Base-by-base conservation (phyloP, 1,139 yeast species). In the Scheffersomyces segobiensis region DNA sequence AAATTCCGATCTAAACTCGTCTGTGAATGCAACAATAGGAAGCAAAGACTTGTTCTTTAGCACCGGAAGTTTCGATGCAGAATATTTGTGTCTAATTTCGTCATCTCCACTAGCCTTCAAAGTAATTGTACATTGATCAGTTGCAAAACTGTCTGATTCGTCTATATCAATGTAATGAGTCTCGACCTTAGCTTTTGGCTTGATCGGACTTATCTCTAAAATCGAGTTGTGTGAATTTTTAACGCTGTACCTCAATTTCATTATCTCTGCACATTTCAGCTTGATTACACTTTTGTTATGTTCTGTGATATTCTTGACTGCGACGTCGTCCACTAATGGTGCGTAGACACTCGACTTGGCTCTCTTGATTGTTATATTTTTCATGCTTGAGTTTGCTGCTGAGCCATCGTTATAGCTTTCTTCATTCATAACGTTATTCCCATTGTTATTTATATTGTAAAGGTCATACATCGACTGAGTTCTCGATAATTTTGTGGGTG, bases 1-100 rank as follows among this genome's bases (percentile, higher is more conserved):
- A 63, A 80, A 84, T 62, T 84, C 87, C 0, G 87, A 84, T 55
- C 86, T 70, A 63, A 76, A 84, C 60, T 82, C 85, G 50, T 83
- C 85, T 4, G 80, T 71, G 62, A 80, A 84, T 5, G 87, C 87
- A 5, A 80, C 82, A 57, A 74, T 69, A 0, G 85, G 79, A 10
- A 68, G 53, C 59, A 69, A 54, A 53, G 69, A 61, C 46, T 56
- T 57, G 48, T 55, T 53, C 49, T 65, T 64, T 26, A 62, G 55
- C 4, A 62, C 52, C 2, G 54, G 32, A 39, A 32, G 19, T 2
- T 18, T 22, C 7, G 50, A 10, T 17, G 24, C 17, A 48, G 21
- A 6, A 21, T 14, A 48, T 21, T 21, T 20, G 50, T 20, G 10
- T 14, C 24, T 21, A 21, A 8, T 48, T 8, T 19, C 50, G 10